Percentiles rank a stretch among this genome's conserved stretches.
Conservation (phyloP, 345 rosid genomes). For the Arabis alpina region DNA sequence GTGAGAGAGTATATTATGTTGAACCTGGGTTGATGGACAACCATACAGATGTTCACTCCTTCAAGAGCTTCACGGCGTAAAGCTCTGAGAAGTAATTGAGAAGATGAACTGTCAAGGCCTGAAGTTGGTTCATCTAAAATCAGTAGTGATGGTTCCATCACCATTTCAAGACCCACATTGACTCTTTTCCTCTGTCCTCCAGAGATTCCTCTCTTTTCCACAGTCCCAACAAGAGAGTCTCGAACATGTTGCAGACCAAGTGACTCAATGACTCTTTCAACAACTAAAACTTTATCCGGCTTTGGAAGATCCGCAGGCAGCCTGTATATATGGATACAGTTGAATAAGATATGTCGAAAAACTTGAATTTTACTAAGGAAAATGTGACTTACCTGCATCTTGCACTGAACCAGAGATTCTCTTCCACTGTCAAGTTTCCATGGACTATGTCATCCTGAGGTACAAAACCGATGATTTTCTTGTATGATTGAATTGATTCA, state of each 20-base stretch:
- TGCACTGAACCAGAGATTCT: slow-evolving; percentile 99
- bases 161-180: slow-evolving; percentile 99
- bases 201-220: slow-evolving; percentile 95
- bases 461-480: slow-evolving; percentile 90
- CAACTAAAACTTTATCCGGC: slow-evolving; percentile 84
- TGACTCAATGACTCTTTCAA: slow-evolving; percentile 91
- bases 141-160: slow-evolving; percentile 98
- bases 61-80: slow-evolving; percentile 98
- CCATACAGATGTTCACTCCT: slow-evolving; percentile 96
- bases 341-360: background rate
- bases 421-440: slow-evolving; percentile 96
- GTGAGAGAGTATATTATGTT: slow-evolving; percentile 25
- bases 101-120: slow-evolving; percentile 98
- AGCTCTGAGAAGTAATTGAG: slow-evolving; percentile 90
- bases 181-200: slow-evolving; percentile 99
- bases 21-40: slow-evolving; percentile 96
- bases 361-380: slow-evolving; percentile 6
- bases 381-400: slow-evolving; percentile 80
- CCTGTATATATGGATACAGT: slow-evolving; percentile 43
- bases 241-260: slow-evolving; percentile 84
- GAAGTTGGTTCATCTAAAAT: slow-evolving; percentile 99
- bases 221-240: slow-evolving; percentile 93
- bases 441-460: slow-evolving; percentile 99
- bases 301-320: slow-evolving; percentile 77
- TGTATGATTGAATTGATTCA: slow-evolving; percentile 84